Percentiles rank a stretch among this genome's conserved stretches.
Conservation (phyloP, 23 red algal genomes). For the Chondrus crispus region DNA sequence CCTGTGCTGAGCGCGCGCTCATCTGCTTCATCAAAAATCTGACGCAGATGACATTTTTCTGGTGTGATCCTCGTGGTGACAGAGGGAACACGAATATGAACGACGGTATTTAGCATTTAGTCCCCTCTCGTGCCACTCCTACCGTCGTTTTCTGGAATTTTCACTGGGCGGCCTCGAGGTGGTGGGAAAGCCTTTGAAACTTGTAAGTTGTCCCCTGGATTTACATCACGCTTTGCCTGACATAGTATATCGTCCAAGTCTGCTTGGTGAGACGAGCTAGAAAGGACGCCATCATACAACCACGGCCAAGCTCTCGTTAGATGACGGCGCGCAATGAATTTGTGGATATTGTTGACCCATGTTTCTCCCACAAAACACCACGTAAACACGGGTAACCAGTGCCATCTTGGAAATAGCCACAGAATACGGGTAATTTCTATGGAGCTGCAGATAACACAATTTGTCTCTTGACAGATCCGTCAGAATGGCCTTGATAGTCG, state of each 20-base stretch:
- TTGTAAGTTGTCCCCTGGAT: background rate
- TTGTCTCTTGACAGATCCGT: background rate
- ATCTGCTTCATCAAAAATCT: background rate
- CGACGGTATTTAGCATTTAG: background rate
- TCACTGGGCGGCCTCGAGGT: slow-evolving; percentile 22
- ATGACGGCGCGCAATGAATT: background rate
- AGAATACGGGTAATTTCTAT: background rate
- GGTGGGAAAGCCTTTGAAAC: slow-evolving; percentile 36
- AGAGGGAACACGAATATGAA: background rate
- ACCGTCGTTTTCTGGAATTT: slow-evolving; percentile 3
- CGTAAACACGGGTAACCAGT: background rate
- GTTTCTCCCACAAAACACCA: background rate
- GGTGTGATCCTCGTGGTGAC: background rate
- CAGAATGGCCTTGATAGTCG: background rate
- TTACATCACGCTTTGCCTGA: background rate
- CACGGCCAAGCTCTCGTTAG: background rate
- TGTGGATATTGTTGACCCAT: background rate
- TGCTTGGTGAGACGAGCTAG: background rate
- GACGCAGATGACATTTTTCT: background rate
- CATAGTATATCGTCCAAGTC: background rate
- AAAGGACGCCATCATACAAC: background rate
- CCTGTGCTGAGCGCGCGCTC: too few species aligned
- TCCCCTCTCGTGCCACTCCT: slow-evolving; percentile 28
- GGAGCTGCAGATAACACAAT: background rate
- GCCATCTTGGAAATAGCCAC: background rate